A percentile compares a stretch with the other conserved stretches of the same genome.
Evolutionary conservation across 768 basidiomycete species (phyloP).

Genomic region (Scleroderma citrinum): DNA sequence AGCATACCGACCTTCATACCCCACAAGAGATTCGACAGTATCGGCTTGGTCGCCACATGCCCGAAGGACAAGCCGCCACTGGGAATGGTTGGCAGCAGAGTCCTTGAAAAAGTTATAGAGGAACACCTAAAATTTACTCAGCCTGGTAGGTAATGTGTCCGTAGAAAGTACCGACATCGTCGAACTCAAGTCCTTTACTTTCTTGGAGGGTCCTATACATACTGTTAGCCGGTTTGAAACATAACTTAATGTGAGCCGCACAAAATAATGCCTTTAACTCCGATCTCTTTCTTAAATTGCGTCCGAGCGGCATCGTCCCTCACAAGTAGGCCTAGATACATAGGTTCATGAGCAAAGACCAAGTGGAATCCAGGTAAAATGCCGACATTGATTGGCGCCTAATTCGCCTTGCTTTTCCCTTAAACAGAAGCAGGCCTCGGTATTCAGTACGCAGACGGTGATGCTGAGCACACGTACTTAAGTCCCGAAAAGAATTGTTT

Average conservation of each 20-base stretch:
- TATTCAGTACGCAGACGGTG: no score
- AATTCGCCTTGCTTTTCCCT: neutral
- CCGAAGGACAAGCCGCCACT: slow-evolving; percentile 58
- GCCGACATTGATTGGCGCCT: neutral
- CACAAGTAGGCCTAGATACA: slow-evolving; percentile 55
- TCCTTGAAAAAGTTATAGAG: slow-evolving; percentile 73
- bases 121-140: slow-evolving; percentile 44
- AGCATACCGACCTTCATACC: slow-evolving; percentile 44
- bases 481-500: slow-evolving; percentile 54
- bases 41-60: slow-evolving; percentile 21
- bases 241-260: no score
- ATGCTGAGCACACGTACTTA: slow-evolving; percentile 28
- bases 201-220: slow-evolving; percentile 25
- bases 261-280: slow-evolving; percentile 56
- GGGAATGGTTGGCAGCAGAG: slow-evolving; percentile 42
- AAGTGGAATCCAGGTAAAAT: neutral
- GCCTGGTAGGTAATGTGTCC: neutral
- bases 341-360: neutral
- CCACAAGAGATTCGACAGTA: slow-evolving; percentile 34
- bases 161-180: slow-evolving; percentile 9
- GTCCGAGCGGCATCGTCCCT: slow-evolving; percentile 50
- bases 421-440: neutral
- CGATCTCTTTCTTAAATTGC: slow-evolving; percentile 44
- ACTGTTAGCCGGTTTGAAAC: neutral
- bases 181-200: slow-evolving; percentile 26